These are phyloP conservation scores for Sphaceloma murrayae DNA, from an alignment of 2,329 filamentous ascomycete genomes.

Conservation along the genomic window DNA sequence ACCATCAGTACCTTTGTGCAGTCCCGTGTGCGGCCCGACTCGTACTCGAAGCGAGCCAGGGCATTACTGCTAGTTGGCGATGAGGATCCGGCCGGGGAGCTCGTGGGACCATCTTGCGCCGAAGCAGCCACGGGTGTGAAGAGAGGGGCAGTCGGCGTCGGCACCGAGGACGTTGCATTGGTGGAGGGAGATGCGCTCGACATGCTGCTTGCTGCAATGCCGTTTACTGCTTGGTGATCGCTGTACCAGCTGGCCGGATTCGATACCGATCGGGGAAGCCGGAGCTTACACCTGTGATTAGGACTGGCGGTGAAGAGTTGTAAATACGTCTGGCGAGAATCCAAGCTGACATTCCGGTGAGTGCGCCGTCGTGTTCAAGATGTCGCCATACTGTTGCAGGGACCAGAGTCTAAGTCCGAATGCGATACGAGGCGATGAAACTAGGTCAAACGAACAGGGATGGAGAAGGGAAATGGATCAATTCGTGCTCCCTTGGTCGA, in stretches of 20 bases:
- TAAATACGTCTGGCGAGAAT: no score
- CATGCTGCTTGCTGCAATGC: background rate
- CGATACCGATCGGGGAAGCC: no score
- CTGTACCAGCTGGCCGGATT: no score
- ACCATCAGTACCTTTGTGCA: constrained; percentile 90
- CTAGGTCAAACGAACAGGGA: no score
- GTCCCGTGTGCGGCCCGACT: constrained; percentile 63
- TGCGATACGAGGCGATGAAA: no score
- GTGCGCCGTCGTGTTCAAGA: constrained; percentile 2
- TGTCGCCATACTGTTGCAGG: no score
- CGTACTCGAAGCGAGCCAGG: constrained; percentile 81
- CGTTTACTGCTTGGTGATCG: background rate
- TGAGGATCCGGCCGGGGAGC: constrained; percentile 33
- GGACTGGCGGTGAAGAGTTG: constrained; percentile 8
- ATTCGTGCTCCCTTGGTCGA: no score
- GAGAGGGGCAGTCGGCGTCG: constrained; percentile 2
- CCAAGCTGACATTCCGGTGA: constrained; percentile 11
- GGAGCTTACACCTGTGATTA: background rate
- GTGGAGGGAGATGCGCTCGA: constrained; percentile 12
- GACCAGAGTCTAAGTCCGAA: no score
- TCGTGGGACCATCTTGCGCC: constrained; percentile 19
- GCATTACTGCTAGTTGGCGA: constrained; percentile 46
- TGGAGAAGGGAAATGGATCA: no score
- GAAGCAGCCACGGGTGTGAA: background rate
- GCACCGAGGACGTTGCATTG: constrained; percentile 11